Conservation (phyloP, 345 rosid genomes). For the Ricinus communis region DNA sequence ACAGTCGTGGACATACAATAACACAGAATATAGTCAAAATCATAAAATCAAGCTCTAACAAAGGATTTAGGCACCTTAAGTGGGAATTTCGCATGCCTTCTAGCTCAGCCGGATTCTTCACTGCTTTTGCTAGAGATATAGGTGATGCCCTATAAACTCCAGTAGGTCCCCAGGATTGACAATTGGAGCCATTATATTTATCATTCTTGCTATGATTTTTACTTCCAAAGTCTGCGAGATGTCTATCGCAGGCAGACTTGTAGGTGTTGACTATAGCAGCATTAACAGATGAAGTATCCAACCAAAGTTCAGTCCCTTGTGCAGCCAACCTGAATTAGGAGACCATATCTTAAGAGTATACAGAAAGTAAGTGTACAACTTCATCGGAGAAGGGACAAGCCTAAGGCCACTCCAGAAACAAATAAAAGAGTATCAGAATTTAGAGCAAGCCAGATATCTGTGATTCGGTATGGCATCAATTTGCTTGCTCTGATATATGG, state of each 20-base stretch:
- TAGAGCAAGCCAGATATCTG: background rate
- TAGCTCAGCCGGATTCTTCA: conserved; percentile 77
- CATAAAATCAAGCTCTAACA: background rate
- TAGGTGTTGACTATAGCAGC: conserved; percentile 79
- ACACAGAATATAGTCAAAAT: background rate
- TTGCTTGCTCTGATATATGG: background rate
- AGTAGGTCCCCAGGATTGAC: conserved; percentile 44
- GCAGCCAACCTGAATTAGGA: conserved; percentile 60
- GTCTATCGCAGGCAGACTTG: conserved; percentile 55
- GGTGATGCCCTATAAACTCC: conserved; percentile 78
- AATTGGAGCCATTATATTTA: conserved; percentile 27
- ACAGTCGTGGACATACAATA: background rate
- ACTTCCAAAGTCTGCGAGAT: conserved; percentile 33
- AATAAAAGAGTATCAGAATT: too few species aligned
- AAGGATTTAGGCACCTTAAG: conserved; percentile 53
- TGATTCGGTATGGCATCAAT: background rate
- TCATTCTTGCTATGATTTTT: conserved; percentile 34
- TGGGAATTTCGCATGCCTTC: conserved; percentile 88
- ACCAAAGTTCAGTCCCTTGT: conserved; percentile 70
- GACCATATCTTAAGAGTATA: conserved; percentile 16
- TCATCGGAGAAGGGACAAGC: background rate
- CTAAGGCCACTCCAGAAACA: background rate
- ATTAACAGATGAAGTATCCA: conserved; percentile 79
- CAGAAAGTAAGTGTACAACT: conserved; percentile 7
- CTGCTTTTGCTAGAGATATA: conserved; percentile 76